Evolutionary conservation across 192 early-diverging fungal species (phyloP).

Genomic region (Backusella circina): DNA sequence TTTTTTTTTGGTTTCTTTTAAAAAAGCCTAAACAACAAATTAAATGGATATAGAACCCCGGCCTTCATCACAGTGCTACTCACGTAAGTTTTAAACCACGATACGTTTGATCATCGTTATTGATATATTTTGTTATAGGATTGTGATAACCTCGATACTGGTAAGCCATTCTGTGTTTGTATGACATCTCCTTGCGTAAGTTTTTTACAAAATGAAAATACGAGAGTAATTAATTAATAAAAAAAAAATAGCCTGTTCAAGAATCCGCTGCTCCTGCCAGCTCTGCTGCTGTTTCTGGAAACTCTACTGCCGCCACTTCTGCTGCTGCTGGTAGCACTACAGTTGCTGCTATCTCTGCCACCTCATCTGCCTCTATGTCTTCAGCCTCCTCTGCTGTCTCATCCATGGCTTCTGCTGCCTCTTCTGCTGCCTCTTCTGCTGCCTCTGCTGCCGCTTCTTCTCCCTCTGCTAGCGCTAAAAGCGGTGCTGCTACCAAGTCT

Average conservation of each 20-base stretch:
- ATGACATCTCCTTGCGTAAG: constrained; percentile 11
- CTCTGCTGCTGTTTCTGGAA: background rate
- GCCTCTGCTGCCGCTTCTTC: background rate
- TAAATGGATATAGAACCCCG: background rate
- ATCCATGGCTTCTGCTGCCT: too few species aligned
- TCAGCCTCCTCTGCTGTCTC: background rate
- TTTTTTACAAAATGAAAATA: background rate
- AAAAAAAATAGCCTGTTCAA: background rate
- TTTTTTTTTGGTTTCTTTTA: background rate
- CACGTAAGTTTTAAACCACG: background rate
- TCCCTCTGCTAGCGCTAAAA: background rate
- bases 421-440: background rate
- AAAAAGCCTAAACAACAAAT: background rate
- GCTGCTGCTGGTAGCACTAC: background rate
- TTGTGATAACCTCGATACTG: constrained; percentile 8
- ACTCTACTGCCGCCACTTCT: background rate
- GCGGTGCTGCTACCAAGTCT: background rate
- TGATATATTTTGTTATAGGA: background rate
- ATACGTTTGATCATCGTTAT: background rate
- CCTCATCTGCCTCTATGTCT: background rate
- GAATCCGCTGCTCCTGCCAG: background rate
- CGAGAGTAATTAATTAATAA: background rate
- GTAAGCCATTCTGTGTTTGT: constrained; percentile 5
- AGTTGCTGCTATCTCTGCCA: background rate
- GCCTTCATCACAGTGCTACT: constrained; percentile 6